These are phyloP conservation scores for Apiotrichum gamsii DNA, from an alignment of 1,284 basidiomycete genomes.

Conservation along the genomic window DNA sequence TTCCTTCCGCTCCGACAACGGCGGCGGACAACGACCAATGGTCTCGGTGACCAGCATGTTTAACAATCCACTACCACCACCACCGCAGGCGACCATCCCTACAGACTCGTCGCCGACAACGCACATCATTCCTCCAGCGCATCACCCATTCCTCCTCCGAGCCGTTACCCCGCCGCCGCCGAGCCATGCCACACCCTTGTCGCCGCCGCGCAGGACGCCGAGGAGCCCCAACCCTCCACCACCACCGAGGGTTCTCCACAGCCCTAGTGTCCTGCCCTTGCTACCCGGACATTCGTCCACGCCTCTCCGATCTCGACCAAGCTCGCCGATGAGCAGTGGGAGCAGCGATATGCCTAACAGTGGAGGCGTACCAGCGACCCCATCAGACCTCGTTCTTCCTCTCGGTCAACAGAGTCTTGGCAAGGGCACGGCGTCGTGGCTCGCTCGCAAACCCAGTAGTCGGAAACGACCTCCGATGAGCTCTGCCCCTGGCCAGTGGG, in stretches of 20 bases:
- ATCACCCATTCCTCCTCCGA: no score
- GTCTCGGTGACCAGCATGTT: no score
- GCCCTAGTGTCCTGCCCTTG: neutral
- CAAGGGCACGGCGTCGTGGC: conserved; percentile 14
- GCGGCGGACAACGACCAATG: no score
- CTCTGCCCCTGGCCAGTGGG: neutral
- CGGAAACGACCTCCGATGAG: neutral
- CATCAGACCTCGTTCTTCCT: neutral
- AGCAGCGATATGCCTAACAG: neutral
- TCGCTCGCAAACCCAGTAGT: conserved; percentile 10
- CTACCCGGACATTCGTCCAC: neutral
- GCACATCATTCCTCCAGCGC: neutral
- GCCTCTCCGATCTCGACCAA: neutral
- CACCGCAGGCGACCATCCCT: neutral
- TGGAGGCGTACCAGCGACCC: no score
- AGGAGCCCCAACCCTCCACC: neutral
- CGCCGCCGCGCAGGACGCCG: neutral
- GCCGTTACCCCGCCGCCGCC: no score
- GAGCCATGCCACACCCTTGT: neutral
- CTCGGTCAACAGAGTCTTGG: no score
- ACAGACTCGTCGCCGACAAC: neutral
- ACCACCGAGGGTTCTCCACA: neutral
- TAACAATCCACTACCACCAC: conserved; percentile 2
- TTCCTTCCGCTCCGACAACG: no score
- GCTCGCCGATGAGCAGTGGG: neutral